These are phyloP conservation scores for Pestalotiopsis sp. DNA, from an alignment of 2,329 filamentous ascomycete genomes.

Conservation along the genomic window DNA sequence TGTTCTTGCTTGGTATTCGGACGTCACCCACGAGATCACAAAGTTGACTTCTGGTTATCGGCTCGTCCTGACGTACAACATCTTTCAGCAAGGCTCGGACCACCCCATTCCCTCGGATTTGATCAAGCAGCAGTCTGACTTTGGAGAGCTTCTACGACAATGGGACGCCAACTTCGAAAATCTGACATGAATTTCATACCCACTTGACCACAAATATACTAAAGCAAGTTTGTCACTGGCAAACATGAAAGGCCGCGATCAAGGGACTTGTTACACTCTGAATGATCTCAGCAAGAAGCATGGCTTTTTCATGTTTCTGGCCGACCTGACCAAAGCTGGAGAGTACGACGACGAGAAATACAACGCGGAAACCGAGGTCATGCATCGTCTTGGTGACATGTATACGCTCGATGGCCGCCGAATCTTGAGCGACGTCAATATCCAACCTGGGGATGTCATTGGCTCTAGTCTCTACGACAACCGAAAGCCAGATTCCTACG, in stretches of 20 bases:
- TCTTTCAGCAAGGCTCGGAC: constrained; percentile 31
- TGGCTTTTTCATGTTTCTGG: constrained; percentile 20
- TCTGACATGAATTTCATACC: constrained; percentile 15
- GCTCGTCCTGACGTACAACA: constrained; percentile 49
- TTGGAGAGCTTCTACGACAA: constrained; percentile 10
- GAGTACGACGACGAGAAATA: not conserved
- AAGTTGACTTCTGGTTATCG: constrained; percentile 42
- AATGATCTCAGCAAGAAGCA: constrained; percentile 13
- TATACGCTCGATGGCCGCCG: constrained; percentile 11
- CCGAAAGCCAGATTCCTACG: constrained; percentile 16
- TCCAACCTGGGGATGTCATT: constrained; percentile 16
- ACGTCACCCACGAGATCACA: constrained; percentile 47
- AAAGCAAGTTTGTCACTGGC: constrained; percentile 18
- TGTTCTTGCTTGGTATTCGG: constrained; percentile 44
- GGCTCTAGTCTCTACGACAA: constrained; percentile 10
- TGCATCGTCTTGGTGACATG: constrained; percentile 10
- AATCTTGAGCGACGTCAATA: not conserved
- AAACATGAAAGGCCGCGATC: constrained; percentile 25
- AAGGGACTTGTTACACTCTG: constrained; percentile 16
- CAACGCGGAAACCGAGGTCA: constrained; percentile 2
- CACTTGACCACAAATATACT: constrained; percentile 25
- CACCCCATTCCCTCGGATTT: constrained; percentile 17
- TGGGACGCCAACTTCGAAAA: constrained; percentile 7
- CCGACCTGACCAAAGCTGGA: constrained; percentile 17
- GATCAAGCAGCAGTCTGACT: constrained; percentile 9